Percentiles rank a stretch among this genome's conserved stretches.
phyloP scores from a whole-genome alignment of 2,329 filamentous ascomycete genomes.

The Dactylellina leptospora region DNA sequence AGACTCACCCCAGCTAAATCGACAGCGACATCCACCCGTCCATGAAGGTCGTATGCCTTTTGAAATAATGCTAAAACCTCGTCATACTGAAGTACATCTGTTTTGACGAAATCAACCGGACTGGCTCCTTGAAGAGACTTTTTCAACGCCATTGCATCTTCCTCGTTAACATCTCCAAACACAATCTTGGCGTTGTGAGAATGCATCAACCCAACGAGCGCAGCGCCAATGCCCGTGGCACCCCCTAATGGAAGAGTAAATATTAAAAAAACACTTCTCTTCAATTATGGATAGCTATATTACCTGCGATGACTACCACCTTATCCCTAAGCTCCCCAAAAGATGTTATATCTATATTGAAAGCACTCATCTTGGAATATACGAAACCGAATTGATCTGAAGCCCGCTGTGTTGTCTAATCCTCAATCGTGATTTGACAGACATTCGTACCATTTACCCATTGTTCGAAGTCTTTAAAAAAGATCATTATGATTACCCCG shows the following conservation, averaged over 20 bases:
- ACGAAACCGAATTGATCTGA: too few relatives aligned
- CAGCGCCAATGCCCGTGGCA: slow-evolving; percentile 63
- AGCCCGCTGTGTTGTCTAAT: too few relatives aligned
- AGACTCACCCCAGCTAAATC: slow-evolving; percentile 61
- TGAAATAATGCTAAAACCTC: slow-evolving; percentile 64
- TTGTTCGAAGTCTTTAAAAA: too few relatives aligned
- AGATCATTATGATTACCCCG: too few relatives aligned
- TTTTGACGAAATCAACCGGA: slow-evolving; percentile 60
- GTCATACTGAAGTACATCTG: slow-evolving; percentile 64
- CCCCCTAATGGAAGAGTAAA: slow-evolving; percentile 58
- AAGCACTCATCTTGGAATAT: background rate
- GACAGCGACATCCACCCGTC: slow-evolving; percentile 64
- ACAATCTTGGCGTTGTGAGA: slow-evolving; percentile 61
- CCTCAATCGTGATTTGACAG: too few relatives aligned
- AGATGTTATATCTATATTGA: background rate
- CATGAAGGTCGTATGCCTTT: slow-evolving; percentile 62
- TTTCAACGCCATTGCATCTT: slow-evolving; percentile 58
- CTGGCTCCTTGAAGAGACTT: slow-evolving; percentile 52
- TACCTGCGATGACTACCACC: slow-evolving; percentile 59
- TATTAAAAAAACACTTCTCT: background rate
- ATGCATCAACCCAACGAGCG: slow-evolving; percentile 61
- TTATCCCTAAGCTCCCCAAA: slow-evolving; percentile 55
- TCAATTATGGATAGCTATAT: background rate
- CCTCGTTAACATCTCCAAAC: slow-evolving; percentile 62
- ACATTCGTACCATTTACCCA: too few relatives aligned